Conservation (phyloP, 1,284 basidiomycete species). For the Boletus sp. region DNA sequence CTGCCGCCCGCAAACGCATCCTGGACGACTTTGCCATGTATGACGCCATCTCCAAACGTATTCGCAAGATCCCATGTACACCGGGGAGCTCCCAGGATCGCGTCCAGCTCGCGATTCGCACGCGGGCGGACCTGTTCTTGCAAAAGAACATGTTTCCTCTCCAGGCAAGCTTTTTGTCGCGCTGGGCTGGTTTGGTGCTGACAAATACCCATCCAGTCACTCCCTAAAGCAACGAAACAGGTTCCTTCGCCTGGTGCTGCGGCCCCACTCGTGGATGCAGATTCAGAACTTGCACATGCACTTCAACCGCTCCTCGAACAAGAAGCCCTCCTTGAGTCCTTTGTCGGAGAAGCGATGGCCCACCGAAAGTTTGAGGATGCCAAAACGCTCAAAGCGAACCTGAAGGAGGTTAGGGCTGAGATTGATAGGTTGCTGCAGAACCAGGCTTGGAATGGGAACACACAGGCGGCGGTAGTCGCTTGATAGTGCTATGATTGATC, state of each 20-base stretch:
- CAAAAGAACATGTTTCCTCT: constrained; percentile 86
- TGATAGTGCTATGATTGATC: not conserved
- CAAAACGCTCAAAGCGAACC: constrained; percentile 68
- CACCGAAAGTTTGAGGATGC: constrained; percentile 89
- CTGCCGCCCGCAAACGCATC: constrained; percentile 72
- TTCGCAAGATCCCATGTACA: constrained; percentile 65
- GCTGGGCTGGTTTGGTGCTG: not conserved
- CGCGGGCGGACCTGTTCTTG: constrained; percentile 77
- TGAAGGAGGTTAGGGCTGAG: constrained; percentile 76
- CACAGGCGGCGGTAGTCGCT: not conserved
- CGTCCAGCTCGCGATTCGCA: constrained; percentile 78
- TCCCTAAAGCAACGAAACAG: constrained; percentile 55
- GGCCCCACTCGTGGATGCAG: constrained; percentile 48
- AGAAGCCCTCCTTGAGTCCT: constrained; percentile 81
- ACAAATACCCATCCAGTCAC: constrained; percentile 39
- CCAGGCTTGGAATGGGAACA: constrained; percentile 23
- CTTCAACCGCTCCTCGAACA: constrained; percentile 88
- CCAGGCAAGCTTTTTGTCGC: constrained; percentile 45
- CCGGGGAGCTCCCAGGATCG: constrained; percentile 75
- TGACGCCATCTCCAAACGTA: constrained; percentile 83
- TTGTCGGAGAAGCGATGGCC: constrained; percentile 77
- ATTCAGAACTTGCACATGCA: constrained; percentile 63
- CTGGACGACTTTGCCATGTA: constrained; percentile 84
- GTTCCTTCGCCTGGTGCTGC: constrained; percentile 19
- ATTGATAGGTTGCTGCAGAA: constrained; percentile 64